phyloP scores from a whole-genome alignment of 257 asterid genomes.

The Plantago major region DNA sequence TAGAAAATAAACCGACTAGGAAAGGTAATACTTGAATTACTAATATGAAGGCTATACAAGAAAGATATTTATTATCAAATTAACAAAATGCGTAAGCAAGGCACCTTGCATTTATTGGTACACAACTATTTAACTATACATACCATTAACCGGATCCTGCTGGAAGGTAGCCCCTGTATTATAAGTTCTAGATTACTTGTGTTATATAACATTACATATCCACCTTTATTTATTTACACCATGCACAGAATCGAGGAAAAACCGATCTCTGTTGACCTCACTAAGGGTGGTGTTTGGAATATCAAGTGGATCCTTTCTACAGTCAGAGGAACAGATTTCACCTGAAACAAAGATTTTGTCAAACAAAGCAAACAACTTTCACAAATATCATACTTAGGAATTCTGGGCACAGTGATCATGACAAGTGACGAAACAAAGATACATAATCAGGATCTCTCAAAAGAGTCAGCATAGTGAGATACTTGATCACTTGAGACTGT shows the following conservation, averaged over 20 bases:
- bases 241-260: background rate
- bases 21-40: no score
- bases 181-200: background rate
- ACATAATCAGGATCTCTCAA: background rate
- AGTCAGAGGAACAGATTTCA: conserved; percentile 65
- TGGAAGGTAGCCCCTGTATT: background rate
- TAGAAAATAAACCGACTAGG: no score
- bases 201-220: background rate
- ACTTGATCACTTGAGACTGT: no score
- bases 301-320: conserved; percentile 38
- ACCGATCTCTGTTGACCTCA: background rate
- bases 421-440: background rate
- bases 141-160: background rate
- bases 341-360: conserved; percentile 36
- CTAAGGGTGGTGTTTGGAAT: background rate
- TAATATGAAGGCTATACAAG: no score
- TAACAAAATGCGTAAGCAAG: no score
- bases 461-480: background rate
- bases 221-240: background rate
- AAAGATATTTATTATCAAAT: no score
- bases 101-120: conserved; percentile 1
- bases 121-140: background rate
- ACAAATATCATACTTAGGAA: background rate
- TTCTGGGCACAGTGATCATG: no score
- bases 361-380: background rate